A percentile compares a stretch with the other conserved stretches of the same genome.
Evolutionary conservation across 2,329 filamentous ascomycete species (phyloP).

Genomic region (Botrytis aclada): DNA sequence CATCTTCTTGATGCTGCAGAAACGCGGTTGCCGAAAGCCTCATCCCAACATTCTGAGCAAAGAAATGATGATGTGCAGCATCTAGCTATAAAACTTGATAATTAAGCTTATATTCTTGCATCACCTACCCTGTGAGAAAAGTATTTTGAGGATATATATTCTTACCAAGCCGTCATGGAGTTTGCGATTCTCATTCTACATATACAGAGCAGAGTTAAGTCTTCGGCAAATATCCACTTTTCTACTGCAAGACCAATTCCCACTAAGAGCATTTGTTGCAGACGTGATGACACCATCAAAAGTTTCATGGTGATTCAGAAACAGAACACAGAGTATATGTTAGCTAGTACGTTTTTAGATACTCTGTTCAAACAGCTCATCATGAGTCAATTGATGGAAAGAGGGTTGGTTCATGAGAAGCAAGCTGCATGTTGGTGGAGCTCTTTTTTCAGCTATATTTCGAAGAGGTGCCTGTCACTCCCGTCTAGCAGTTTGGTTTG

Average conservation of each 20-base stretch:
- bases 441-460: background rate
- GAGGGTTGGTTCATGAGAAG: constrained; percentile 1
- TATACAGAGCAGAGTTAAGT: background rate
- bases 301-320: constrained; percentile 1
- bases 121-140: background rate
- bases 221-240: constrained; percentile 5
- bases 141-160: background rate
- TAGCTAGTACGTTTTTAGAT: background rate
- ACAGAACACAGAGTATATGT: background rate
- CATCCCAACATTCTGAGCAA: background rate
- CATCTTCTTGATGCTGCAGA: background rate
- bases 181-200: background rate
- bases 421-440: background rate
- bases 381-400: background rate
- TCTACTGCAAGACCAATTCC: background rate
- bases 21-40: background rate
- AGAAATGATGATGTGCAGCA: background rate
- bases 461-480: background rate
- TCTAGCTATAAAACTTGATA: background rate
- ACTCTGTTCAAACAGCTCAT: background rate
- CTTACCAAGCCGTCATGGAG: background rate
- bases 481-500: background rate
- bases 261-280: background rate
- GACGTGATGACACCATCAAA: background rate
- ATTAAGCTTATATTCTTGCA: background rate